Base-by-base conservation (phyloP, 2,329 filamentous ascomycete species). In the Pezicula neosporulosa region DNA sequence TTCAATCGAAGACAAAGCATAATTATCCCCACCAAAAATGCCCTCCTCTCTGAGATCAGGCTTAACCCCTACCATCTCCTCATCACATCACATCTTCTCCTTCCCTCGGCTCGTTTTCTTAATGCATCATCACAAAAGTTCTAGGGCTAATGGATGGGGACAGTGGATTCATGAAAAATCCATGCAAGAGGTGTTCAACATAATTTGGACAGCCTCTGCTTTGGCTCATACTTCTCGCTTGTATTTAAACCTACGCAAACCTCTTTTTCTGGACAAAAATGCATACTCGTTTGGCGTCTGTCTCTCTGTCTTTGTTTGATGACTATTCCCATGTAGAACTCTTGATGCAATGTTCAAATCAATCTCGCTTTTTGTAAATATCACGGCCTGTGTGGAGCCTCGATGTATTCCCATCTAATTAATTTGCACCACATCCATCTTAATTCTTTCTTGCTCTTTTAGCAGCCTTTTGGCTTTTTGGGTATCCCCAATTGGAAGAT, bases 1-100 rank as follows among this genome's bases (percentile, higher is more conserved):
- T 45, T 76, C 75, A 47, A 67, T 87, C 38, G 83, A 86, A 67
- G 82, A 85, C 58, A 70, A 70, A 58, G 70, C 56, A 54, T 63
- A 65, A 51, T 53, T 28, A 7, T 28, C 43, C 42, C 39, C 37
- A 9, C 35, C 39, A 48, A 48, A 19, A 43, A 51, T 53, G 56
- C 18, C 54, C 54, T 1, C n/a, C n/a, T 8, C 10, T 24, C 39
- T 12, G 39, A 7, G 15, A 43, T 38, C 16, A 6, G 36, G 13
- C 21, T 21, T 21, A 21, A 21, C 3, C 21, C 21, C 21, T 21
- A 21, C 21, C 21, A 21, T 15, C 10, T 5, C 28, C 4, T 16
- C 28, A 18, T n/a, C 41, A 24, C 28, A 12, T 6, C 21, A 24
- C 28, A 12, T 6, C 21, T 18, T 36, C 21, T 42, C 24, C 21